These are phyloP conservation scores for Talaromyces sp. DNA, from an alignment of 2,329 filamentous ascomycete species.

Conservation along the genomic window DNA sequence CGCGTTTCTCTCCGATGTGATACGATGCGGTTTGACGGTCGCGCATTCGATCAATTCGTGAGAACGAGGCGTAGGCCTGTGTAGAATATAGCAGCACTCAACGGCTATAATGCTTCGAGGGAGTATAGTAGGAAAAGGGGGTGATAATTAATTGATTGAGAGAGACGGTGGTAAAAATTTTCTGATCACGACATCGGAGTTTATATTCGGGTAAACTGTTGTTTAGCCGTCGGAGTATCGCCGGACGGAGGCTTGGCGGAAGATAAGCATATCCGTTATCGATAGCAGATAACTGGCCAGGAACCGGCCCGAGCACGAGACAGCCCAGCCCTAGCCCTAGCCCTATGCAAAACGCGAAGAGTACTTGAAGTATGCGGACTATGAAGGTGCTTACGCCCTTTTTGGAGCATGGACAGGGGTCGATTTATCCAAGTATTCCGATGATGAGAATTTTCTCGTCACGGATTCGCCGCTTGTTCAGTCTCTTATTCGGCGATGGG, in stretches of 20 bases:
- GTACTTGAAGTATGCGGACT: slow-evolving; percentile 45
- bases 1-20: not conserved
- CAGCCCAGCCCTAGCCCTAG: slow-evolving; percentile 22
- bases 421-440: slow-evolving; percentile 44
- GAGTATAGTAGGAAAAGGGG: not conserved
- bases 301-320: not conserved
- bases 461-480: slow-evolving; percentile 45
- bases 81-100: not conserved
- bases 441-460: slow-evolving; percentile 51
- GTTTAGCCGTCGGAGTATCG: not conserved
- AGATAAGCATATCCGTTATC: not conserved
- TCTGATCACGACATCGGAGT: slow-evolving; percentile 8
- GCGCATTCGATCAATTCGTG: not conserved
- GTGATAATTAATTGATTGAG: not conserved
- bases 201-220: not conserved
- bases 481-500: slow-evolving; percentile 47
- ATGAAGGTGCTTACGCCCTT: slow-evolving; percentile 46
- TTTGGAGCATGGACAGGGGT: slow-evolving; percentile 52
- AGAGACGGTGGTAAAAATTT: not conserved
- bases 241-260: no score
- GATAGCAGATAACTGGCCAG: not conserved
- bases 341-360: slow-evolving; percentile 45
- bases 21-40: not conserved
- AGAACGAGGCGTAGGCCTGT: not conserved
- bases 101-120: not conserved